Evolutionary conservation across 768 basidiomycete species (phyloP), one percentile per base, ranked within the genome.

Genomic region (Kwoniella newhampshirensis): DNA sequence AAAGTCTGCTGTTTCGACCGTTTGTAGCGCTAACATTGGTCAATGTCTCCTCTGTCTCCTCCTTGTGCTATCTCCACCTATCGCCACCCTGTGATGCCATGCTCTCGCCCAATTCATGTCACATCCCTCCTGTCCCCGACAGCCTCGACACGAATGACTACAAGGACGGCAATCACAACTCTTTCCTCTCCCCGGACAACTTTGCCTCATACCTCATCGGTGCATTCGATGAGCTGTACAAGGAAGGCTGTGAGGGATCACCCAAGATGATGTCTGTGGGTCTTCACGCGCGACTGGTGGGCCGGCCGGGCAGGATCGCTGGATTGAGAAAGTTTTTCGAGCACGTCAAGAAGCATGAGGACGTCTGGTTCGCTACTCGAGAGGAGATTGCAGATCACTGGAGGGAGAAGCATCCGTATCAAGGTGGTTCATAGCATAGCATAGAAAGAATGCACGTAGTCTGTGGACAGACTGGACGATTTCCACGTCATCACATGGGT

Each of bases 131-230:
- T 4, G 23, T 17, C 26, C 28, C 25, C 4, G n/a, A 20, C 26
- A 67, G 62, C 1, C 66, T 67, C 51, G 70, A 71, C 56, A 68
- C 62, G 12, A 68, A 68, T 60, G 66, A 71, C 55, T 68, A 66
- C 54, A 68, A 70, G 58, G 58, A 68, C 43, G 66, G 64, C 21
- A 46, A 48, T 37, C 58, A 68, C 48, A 66, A 68, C 35, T 42
- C 66, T 9, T 65, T 54, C 42, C 61, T 63, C 9, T 43, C 60
- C 4, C 62, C 64, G 28, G 63, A 70, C 32, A 60, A 64, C 43
- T 72, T 65, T 27, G 63, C 55, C 9, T 42, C 58, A 15, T 67
- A 69, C 51, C 55, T 63, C 43, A 67, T 63, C 32, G 70, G 51
- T 41, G 56, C 67, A 3, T 68, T 68, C 28, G 63, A 68, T 42